Base-by-base conservation (phyloP, 768 basidiomycete genomes). In the Termitomyces sp. region DNA sequence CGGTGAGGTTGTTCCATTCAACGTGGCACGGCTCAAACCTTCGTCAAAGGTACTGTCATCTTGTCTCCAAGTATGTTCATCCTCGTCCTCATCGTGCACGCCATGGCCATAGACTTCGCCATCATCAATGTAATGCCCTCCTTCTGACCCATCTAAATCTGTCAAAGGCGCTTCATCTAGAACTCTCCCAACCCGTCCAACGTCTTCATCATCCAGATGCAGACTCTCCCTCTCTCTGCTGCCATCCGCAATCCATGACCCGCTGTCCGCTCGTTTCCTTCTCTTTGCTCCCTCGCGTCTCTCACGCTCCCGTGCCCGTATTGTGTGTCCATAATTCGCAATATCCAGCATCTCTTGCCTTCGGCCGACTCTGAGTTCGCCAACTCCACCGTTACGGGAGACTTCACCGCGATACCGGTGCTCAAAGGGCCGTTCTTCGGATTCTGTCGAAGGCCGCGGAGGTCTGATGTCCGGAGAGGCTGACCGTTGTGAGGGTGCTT, bases 351-450 rank as follows among this genome's bases (percentile, higher is more conserved):
- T 93, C 71, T 94, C 91, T 70, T 86, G 79, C 58, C 86, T 79
- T 65, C 81, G 79, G 2, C 83, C 91, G 2, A 93, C 85, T 23
- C 87, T 81, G 56, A 91, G 74, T 70, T 93, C 91, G 51, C 91
- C 91, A 12, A 93, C 90, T n/a, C 91, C 91, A 28, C 91, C 91
- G 67, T 94, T 94, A 50, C 91, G 80, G 13, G 91, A 86, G 5
- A 91, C 82, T 64, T 94, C 91, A 1, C 91, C 91, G 51, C 91
- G 86, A 68, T 94, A 94, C 91, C 91, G 93, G 66, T 94, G 91
- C 66, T 93, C 90, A 60, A 87, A 93, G 0, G 91, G 91, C 14
- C 82, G 82, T 68, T 93, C 91, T 61, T 91, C 90, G 5, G 89
- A 91, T 26, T 93, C 90, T 28, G 74, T 80, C 5, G 89, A 90